phyloP scores from a whole-genome alignment of 495 filamentous ascomycete species.

The Paragyromitra xinjiangensis region DNA sequence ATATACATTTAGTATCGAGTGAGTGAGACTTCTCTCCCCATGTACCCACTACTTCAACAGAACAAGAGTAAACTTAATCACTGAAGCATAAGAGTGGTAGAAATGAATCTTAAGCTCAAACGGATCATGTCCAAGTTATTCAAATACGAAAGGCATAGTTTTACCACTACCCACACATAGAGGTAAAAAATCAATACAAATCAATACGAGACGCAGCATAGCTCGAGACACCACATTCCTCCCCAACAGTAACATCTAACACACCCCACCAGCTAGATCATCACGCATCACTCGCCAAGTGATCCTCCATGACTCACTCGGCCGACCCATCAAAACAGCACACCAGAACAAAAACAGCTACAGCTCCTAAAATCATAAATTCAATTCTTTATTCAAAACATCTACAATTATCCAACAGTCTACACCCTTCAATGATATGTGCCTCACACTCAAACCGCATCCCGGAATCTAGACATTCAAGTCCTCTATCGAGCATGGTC shows the following conservation, averaged over 20 bases:
- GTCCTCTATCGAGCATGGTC: constrained; percentile 66
- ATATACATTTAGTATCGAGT: too few species aligned
- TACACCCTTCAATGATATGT: constrained; percentile 61
- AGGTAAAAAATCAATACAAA: too few species aligned
- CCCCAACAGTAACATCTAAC: background rate
- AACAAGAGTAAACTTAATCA: too few species aligned
- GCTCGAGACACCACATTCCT: background rate
- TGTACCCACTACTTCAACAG: too few species aligned
- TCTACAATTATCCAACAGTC: background rate
- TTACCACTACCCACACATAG: too few species aligned
- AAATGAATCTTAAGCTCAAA: too few species aligned
- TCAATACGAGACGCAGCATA: background rate
- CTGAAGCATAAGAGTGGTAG: too few species aligned
- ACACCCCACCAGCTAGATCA: background rate
- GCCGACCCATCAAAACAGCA: background rate
- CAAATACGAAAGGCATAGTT: too few species aligned
- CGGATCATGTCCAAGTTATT: too few species aligned
- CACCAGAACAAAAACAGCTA: background rate
- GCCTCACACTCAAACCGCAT: constrained; percentile 78
- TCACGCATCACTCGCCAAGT: constrained; percentile 10
- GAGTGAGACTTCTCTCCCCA: too few species aligned
- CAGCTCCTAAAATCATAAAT: background rate
- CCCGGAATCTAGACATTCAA: constrained; percentile 58
- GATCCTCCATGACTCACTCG: constrained; percentile 16
- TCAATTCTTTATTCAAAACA: background rate